phyloP scores from a whole-genome alignment of 2,329 filamentous ascomycete genomes.

The Exophiala oligosperma region DNA sequence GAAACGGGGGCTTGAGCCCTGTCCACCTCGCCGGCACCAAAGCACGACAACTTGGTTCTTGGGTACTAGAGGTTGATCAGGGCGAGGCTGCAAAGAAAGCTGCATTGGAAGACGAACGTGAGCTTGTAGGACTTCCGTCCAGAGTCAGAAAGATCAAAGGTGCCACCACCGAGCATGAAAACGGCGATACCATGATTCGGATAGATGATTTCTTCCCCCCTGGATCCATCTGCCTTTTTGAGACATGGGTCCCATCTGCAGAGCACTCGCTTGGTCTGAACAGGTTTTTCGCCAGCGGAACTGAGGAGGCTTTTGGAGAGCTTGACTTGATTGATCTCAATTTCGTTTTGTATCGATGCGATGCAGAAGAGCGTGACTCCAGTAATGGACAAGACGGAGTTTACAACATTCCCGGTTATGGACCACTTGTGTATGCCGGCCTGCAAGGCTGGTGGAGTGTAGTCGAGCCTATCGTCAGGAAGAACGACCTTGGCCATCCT shows the following conservation, averaged over 20 bases:
- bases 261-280: conserved; percentile 84
- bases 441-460: conserved; percentile 99
- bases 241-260: conserved; percentile 89
- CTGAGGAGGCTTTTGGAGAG: conserved; percentile 72
- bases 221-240: conserved; percentile 90
- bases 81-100: conserved; percentile 66
- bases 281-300: conserved; percentile 80
- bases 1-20: conserved; percentile 75
- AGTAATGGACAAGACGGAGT: conserved; percentile 81
- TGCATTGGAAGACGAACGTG: conserved; percentile 67
- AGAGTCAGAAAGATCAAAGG: conserved; percentile 72
- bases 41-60: conserved; percentile 82
- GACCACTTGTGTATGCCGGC: conserved; percentile 87
- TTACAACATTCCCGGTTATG: conserved; percentile 82
- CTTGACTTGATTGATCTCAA: conserved; percentile 83
- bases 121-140: conserved; percentile 80
- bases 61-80: conserved; percentile 87
- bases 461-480: conserved; percentile 75
- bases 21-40: conserved; percentile 81
- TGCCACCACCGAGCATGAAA: conserved; percentile 69
- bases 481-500: conserved; percentile 90
- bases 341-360: conserved; percentile 85
- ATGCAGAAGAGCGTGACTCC: conserved; percentile 80
- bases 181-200: conserved; percentile 74
- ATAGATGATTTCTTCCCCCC: conserved; percentile 84